Evolutionary conservation across 169 alveolate species (phyloP).

Genomic region (Eimeria praecox): DNA sequence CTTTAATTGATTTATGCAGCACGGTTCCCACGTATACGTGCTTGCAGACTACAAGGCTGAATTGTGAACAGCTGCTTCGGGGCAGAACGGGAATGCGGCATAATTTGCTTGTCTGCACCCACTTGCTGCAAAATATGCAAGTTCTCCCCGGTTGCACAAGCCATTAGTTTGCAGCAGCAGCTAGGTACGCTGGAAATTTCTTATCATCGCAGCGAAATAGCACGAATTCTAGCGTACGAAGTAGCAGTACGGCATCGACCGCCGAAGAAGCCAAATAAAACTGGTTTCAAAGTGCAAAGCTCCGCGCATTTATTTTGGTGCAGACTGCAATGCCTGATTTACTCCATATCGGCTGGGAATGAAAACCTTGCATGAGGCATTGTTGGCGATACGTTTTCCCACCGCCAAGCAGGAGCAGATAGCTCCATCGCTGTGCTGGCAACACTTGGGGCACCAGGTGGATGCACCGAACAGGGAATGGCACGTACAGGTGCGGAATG

Average conservation of each 20-base stretch:
- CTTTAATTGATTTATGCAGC: too few relatives aligned
- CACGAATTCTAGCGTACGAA: background rate
- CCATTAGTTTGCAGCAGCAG: background rate
- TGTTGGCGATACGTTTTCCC: background rate
- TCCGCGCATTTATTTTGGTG: background rate
- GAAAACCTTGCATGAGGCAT: background rate
- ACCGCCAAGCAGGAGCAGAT: background rate
- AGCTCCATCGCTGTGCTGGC: background rate
- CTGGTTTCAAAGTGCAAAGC: background rate
- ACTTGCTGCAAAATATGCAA: background rate
- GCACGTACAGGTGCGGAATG: background rate
- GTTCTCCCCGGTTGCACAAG: background rate
- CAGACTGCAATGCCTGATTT: background rate
- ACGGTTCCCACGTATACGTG: too few relatives aligned
- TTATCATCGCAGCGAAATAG: background rate
- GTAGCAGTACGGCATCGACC: background rate
- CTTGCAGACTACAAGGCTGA: background rate
- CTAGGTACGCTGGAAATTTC: too few relatives aligned
- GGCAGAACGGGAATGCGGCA: background rate
- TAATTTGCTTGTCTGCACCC: background rate
- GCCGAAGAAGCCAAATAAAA: background rate
- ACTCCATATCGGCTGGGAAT: background rate
- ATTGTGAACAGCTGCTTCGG: background rate
- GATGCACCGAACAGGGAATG: background rate
- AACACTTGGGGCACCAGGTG: background rate